Percentiles rank a stretch among this genome's conserved stretches.
These are phyloP conservation scores for Arthrobotrys iridis DNA, from an alignment of 2,329 filamentous ascomycete species.

Conservation along the genomic window DNA sequence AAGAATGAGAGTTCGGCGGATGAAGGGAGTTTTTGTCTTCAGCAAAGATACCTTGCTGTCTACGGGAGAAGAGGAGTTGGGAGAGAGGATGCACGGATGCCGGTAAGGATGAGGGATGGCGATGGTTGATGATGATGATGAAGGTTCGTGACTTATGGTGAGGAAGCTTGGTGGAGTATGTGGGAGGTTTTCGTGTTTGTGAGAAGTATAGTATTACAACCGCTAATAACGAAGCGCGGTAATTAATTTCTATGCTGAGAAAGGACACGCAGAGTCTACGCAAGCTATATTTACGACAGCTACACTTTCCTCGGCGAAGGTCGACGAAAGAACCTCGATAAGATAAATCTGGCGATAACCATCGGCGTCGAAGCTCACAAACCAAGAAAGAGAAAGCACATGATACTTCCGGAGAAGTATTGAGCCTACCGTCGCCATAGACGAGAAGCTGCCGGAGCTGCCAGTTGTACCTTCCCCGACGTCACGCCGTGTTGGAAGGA, in stretches of 20 bases:
- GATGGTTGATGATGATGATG: constrained; percentile 22
- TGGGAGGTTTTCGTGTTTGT: constrained; percentile 50
- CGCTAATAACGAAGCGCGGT: constrained; percentile 30
- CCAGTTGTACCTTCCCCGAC: constrained; percentile 42
- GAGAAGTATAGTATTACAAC: constrained; percentile 29
- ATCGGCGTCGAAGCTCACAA: neutral
- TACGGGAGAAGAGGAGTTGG: neutral
- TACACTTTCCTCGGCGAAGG: neutral
- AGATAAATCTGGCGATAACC: neutral
- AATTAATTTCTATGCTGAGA: constrained; percentile 17
- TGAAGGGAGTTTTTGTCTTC: neutral
- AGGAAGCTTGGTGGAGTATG: constrained; percentile 19
- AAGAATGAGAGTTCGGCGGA: constrained; percentile 25
- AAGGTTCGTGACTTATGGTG: constrained; percentile 7
- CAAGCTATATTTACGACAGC: neutral
- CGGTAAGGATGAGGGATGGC: constrained; percentile 29
- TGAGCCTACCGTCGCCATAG: constrained; percentile 1
- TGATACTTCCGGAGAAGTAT: neutral
- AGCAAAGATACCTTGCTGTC: neutral
- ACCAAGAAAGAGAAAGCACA: neutral
- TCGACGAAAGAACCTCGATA: neutral
- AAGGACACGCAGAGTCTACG: constrained; percentile 6
- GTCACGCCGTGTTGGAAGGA: constrained; percentile 36
- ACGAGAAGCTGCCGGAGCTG: constrained; percentile 19
- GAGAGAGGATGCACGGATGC: constrained; percentile 16